phyloP scores from a whole-genome alignment of 331 rosid genomes.

The Arachis monticola region DNA sequence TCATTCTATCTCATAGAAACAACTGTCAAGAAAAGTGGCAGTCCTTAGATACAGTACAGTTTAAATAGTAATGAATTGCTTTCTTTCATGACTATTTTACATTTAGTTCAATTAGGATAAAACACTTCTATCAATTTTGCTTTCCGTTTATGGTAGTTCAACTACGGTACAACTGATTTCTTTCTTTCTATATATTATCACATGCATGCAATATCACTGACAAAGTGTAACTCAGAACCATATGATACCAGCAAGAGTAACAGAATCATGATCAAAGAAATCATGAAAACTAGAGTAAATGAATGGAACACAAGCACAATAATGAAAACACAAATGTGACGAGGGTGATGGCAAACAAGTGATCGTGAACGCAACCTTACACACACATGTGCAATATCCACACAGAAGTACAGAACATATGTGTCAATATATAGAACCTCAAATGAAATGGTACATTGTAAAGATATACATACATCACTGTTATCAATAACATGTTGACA shows the following conservation, averaged over 20 bases:
- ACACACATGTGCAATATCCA: too few relatives aligned
- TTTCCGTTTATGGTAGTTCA: neutral
- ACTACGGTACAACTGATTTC: neutral
- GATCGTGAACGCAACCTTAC: too few relatives aligned
- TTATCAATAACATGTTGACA: conserved; percentile 1
- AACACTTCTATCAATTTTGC: neutral
- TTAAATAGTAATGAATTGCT: conserved; percentile 1
- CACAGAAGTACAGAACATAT: neutral
- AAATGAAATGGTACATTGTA: neutral
- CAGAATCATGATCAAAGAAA: neutral
- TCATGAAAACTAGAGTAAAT: conserved; percentile 8
- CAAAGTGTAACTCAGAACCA: neutral
- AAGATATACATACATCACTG: conserved; percentile 3
- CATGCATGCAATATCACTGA: conserved; percentile 6
- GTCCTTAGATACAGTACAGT: neutral
- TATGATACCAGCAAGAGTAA: neutral
- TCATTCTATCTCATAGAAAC: too few relatives aligned
- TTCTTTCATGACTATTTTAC: neutral
- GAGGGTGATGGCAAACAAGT: too few relatives aligned
- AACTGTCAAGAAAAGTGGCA: too few relatives aligned
- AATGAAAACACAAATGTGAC: neutral
- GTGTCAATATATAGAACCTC: neutral
- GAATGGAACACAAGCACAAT: neutral
- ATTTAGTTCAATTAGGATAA: too few relatives aligned
- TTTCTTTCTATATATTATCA: neutral